Conservation (phyloP, 2,329 filamentous ascomycete genomes). For the Fonsecaea pugnacius region DNA sequence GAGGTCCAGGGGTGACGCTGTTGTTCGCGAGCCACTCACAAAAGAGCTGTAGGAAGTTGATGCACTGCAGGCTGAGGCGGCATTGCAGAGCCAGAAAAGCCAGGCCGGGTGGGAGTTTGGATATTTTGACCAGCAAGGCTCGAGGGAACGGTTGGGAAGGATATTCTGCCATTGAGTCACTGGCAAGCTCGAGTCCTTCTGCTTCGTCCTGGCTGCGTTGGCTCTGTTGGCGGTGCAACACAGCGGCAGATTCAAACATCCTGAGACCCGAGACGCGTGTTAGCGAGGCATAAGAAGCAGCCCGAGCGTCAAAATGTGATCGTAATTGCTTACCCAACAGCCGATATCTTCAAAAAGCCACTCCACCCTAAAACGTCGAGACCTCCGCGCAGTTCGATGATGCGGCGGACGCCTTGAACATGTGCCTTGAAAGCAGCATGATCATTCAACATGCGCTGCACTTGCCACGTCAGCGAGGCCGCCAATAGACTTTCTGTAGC, state of each 20-base stretch:
- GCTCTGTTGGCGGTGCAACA: slow-evolving; percentile 9
- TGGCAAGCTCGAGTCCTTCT: background rate
- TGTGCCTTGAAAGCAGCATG: slow-evolving; percentile 10
- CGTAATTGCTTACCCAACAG: slow-evolving; percentile 8
- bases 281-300: background rate
- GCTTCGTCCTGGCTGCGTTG: slow-evolving; percentile 14
- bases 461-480: background rate
- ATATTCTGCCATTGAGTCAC: slow-evolving; percentile 3
- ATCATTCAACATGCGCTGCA: slow-evolving; percentile 16
- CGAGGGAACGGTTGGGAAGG: background rate
- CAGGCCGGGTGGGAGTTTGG: background rate
- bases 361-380: slow-evolving; percentile 16
- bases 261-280: background rate
- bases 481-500: background rate
- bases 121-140: background rate
- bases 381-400: slow-evolving; percentile 17
- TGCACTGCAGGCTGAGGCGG: slow-evolving; percentile 12
- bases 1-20: background rate
- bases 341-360: slow-evolving; percentile 19
- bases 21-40: slow-evolving; percentile 4
- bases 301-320: background rate
- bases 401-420: slow-evolving; percentile 17
- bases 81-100: background rate
- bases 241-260: slow-evolving; percentile 16
- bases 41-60: slow-evolving; percentile 17